phyloP scores from a whole-genome alignment of 768 basidiomycete genomes.

The Ramaria rubella region DNA sequence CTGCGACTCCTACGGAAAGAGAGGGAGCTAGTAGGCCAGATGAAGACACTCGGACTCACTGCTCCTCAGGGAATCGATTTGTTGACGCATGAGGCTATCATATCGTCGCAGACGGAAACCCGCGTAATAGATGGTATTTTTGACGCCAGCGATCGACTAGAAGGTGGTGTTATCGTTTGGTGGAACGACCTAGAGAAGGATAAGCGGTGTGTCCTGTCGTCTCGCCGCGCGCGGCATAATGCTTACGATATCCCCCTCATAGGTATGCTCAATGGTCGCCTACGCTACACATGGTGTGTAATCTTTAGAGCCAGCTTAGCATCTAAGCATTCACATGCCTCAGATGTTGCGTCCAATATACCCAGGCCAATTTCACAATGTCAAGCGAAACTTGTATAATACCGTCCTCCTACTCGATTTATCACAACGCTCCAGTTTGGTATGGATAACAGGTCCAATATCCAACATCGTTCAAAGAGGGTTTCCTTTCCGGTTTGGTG shows the following conservation, averaged over 20 bases:
- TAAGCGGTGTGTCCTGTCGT: conserved; percentile 39
- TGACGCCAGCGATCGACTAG: conserved; percentile 81
- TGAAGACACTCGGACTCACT: conserved; percentile 57
- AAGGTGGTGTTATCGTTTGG: conserved; percentile 67
- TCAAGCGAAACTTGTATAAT: conserved; percentile 79
- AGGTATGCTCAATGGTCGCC: conserved; percentile 50
- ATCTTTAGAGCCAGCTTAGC: conserved; percentile 4
- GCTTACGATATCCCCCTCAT: not conserved
- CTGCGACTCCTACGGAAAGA: conserved; percentile 71
- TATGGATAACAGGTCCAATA: conserved; percentile 59
- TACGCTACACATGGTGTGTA: conserved; percentile 43
- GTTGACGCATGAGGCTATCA: conserved; percentile 58
- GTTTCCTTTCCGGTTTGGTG: conserved; percentile 77
- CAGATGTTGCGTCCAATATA: conserved; percentile 68
- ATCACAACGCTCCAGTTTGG: conserved; percentile 49
- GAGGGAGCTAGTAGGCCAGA: conserved; percentile 47
- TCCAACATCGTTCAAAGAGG: conserved; percentile 63
- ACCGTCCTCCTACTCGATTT: conserved; percentile 78
- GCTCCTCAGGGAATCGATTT: conserved; percentile 64
- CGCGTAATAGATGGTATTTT: conserved; percentile 66
- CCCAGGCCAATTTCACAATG: conserved; percentile 70
- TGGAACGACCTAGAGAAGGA: conserved; percentile 93
- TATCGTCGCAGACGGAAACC: conserved; percentile 40
- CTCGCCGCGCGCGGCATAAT: conserved; percentile 5
- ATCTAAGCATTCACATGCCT: conserved; percentile 9